These are phyloP conservation scores for Amaranthus palmeri DNA, from an alignment of 148 eudicot species.

Conservation along the genomic window DNA sequence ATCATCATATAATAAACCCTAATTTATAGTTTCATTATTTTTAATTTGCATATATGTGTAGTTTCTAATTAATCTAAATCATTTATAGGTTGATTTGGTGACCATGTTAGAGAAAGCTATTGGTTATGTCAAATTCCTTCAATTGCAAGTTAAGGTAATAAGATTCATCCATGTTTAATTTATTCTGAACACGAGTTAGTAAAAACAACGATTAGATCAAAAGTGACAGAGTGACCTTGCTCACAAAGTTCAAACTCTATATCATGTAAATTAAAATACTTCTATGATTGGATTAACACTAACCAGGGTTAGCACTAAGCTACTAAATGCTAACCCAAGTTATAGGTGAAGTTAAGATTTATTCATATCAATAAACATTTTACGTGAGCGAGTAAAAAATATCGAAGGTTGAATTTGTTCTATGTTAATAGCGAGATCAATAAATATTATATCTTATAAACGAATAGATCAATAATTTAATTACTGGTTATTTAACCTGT, in stretches of 20 bases:
- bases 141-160: conserved; percentile 86
- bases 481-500: no score
- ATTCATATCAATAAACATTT: no score
- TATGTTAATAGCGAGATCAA: no score
- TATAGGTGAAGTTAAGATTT: no score
- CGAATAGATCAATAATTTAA: no score
- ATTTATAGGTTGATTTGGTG: conserved; percentile 83
- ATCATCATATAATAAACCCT: conserved; percentile 3
- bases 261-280: neutral
- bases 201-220: no score
- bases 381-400: no score
- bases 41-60: no score
- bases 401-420: no score
- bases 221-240: conserved; percentile 2
- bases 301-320: neutral
- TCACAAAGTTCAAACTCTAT: neutral
- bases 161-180: neutral
- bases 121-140: conserved; percentile 91
- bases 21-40: neutral
- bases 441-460: no score
- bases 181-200: no score
- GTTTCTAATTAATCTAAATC: neutral
- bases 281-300: neutral
- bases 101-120: conserved; percentile 98
- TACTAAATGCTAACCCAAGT: neutral